Evolutionary conservation across 202 grass and related monocot genomes (phyloP).

Genomic region (Brachypodium distachyon): DNA sequence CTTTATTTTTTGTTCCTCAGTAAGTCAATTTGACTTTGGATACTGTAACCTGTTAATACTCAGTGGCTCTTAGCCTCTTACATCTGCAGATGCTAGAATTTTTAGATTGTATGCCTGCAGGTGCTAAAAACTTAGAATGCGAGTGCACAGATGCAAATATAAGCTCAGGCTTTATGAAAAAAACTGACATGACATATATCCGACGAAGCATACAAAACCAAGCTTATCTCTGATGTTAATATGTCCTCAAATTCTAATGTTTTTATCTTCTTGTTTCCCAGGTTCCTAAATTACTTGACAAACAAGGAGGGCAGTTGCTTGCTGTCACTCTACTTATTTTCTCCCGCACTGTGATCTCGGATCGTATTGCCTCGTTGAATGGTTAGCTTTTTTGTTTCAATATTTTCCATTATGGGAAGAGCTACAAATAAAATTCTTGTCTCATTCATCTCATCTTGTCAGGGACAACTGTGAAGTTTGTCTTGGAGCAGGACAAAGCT

Average conservation of each 20-base stretch:
- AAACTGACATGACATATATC: not conserved
- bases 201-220: constrained; percentile 1
- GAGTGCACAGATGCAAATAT: constrained; percentile 5
- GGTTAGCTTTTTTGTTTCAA: constrained; percentile 38
- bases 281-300: constrained; percentile 87
- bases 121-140: not conserved
- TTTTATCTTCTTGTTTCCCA: constrained; percentile 30
- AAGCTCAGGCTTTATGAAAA: not conserved
- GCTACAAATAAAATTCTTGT: constrained; percentile 12
- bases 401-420: constrained; percentile 11
- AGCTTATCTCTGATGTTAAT: not conserved
- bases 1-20: not conserved
- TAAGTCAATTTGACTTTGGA: not conserved
- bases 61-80: not conserved
- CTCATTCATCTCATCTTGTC: constrained; percentile 25
- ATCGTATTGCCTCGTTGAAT: constrained; percentile 96
- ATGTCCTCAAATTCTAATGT: constrained; percentile 4
- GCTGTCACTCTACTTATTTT: constrained; percentile 86
- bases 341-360: constrained; percentile 94
- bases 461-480: constrained; percentile 98
- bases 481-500: constrained; percentile 90
- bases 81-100: not conserved
- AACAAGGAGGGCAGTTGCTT: constrained; percentile 90
- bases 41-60: constrained; percentile 1
- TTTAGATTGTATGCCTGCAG: not conserved